phyloP scores from a whole-genome alignment of 192 early-diverging fungal genomes.

The Chytriomyces sp. region DNA sequence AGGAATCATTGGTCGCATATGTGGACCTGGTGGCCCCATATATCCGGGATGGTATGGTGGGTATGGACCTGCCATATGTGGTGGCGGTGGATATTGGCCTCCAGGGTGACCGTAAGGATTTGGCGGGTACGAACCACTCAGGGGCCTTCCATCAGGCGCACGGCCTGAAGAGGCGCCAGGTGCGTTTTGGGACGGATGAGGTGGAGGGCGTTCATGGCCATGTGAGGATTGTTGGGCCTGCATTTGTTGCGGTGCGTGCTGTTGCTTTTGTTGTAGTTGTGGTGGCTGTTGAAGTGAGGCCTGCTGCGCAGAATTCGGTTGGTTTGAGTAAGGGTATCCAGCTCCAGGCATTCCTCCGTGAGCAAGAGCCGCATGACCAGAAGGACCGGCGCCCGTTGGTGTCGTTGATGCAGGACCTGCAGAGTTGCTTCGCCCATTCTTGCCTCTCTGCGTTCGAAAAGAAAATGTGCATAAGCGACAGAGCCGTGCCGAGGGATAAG shows the following conservation, averaged over 20 bases:
- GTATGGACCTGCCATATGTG: neutral
- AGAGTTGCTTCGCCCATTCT: too few species aligned
- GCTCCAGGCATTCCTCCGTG: too few species aligned
- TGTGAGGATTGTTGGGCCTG: neutral
- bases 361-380: neutral
- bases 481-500: neutral
- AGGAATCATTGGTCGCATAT: neutral
- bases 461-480: too few species aligned
- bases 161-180: neutral
- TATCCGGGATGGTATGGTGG: conserved; percentile 8
- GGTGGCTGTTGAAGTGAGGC: neutral
- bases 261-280: conserved; percentile 9
- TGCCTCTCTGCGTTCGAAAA: too few species aligned
- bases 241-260: conserved; percentile 4
- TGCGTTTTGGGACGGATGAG: neutral
- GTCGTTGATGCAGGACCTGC: neutral
- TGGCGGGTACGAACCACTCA: neutral
- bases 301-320: neutral
- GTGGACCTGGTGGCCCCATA: conserved; percentile 3
- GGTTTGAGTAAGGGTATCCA: neutral
- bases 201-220: neutral
- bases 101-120: conserved; percentile 7
- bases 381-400: neutral
- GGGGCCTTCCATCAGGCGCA: neutral
- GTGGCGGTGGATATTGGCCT: neutral